Conservation (phyloP, 306 rosid species). For the Prunus fruticosa region DNA sequence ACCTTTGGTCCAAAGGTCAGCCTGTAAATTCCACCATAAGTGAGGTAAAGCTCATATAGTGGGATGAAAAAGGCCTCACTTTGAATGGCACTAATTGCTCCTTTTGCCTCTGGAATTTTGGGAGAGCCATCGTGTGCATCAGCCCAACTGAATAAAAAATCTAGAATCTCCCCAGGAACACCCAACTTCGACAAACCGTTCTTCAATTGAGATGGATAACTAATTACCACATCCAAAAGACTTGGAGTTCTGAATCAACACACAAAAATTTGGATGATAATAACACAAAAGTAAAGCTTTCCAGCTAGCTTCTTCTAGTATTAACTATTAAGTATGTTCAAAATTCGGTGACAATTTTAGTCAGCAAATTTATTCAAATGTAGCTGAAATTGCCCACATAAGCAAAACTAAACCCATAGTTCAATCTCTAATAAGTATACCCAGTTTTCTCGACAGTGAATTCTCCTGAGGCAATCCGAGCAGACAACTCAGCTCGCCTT, state of each 20-base stretch:
- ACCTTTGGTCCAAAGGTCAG: slow-evolving; percentile 97
- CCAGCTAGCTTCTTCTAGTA: neutral
- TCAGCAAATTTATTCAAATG: neutral
- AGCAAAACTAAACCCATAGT: neutral
- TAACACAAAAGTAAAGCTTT: neutral
- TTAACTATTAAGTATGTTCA: neutral
- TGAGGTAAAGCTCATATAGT: slow-evolving; percentile 78
- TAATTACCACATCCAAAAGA: slow-evolving; percentile 40
- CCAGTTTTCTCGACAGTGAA: slow-evolving; percentile 66
- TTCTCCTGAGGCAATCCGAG: slow-evolving; percentile 80
- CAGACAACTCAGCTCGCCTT: slow-evolving; percentile 60
- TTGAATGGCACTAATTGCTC: slow-evolving; percentile 56
- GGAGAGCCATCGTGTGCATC: slow-evolving; percentile 37
- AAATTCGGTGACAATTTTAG: neutral
- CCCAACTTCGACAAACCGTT: slow-evolving; percentile 67
- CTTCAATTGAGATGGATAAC: slow-evolving; percentile 54
- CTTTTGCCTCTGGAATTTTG: slow-evolving; percentile 88
- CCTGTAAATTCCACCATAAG: slow-evolving; percentile 89
- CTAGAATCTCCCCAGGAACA: slow-evolving; percentile 56
- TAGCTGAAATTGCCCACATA: neutral
- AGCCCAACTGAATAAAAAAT: slow-evolving; percentile 47
- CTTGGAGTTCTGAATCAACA: neutral
- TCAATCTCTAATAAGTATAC: slow-evolving; percentile 30
- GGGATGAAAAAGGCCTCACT: slow-evolving; percentile 92
- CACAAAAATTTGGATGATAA: neutral